Conservation (phyloP, 2,329 filamentous ascomycete species). For the Fusarium sarcochroum region DNA sequence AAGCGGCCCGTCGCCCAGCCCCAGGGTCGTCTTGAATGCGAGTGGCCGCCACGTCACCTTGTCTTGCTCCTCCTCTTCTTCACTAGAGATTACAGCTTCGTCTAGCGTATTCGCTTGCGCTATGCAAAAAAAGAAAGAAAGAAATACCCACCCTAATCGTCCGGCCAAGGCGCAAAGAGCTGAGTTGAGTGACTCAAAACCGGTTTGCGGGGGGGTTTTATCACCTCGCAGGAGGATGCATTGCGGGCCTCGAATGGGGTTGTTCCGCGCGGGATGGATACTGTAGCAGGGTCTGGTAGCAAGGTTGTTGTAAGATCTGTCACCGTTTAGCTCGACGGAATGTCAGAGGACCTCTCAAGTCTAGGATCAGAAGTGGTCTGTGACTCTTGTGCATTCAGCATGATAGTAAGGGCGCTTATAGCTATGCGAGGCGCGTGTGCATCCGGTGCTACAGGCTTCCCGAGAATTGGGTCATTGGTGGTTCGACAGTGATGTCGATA, state of each 20-base stretch:
- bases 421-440: slow-evolving; percentile 8
- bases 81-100: slow-evolving; percentile 3
- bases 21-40: slow-evolving; percentile 23
- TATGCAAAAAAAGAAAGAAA: not conserved
- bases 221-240: slow-evolving; percentile 40
- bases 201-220: slow-evolving; percentile 35
- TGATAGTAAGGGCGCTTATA: slow-evolving; percentile 15
- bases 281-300: slow-evolving; percentile 2
- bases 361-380: slow-evolving; percentile 9
- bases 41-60: slow-evolving; percentile 35
- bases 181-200: slow-evolving; percentile 34
- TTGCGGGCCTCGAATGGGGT: slow-evolving; percentile 38
- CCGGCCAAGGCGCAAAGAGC: slow-evolving; percentile 14
- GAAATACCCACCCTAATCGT: slow-evolving; percentile 24
- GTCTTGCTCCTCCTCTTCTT: slow-evolving; percentile 8
- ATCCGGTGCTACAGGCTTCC: slow-evolving; percentile 22
- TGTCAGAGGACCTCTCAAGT: too few species aligned
- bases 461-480: slow-evolving; percentile 33
- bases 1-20: slow-evolving; percentile 2
- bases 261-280: slow-evolving; percentile 16
- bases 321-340: slow-evolving; percentile 1
- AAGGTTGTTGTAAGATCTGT: slow-evolving; percentile 4
- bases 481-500: slow-evolving; percentile 35
- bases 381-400: slow-evolving; percentile 22
- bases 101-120: slow-evolving; percentile 1